Evolutionary conservation across 257 asterid species (phyloP).

Genomic region (Jasminum sambac): DNA sequence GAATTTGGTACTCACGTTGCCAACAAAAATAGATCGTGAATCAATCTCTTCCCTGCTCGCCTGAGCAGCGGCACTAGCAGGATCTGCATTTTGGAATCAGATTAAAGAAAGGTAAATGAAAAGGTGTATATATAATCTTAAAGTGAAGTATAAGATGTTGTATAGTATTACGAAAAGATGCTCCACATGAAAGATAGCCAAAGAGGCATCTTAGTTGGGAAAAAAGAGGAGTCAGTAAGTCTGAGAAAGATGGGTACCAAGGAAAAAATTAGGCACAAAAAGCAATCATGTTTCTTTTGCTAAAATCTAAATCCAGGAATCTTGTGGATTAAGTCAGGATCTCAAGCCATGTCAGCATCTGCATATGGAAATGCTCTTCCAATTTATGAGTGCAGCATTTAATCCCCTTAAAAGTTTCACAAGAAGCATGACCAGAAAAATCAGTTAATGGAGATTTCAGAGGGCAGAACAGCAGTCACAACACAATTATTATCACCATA

Average conservation of each 20-base stretch:
- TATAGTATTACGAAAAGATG: background rate
- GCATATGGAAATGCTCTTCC: background rate
- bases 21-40: slow-evolving; percentile 82
- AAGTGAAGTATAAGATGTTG: background rate
- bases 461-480: background rate
- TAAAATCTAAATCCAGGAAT: background rate
- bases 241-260: background rate
- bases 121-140: background rate
- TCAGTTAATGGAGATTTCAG: background rate
- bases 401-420: background rate
- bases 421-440: background rate
- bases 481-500: too few relatives aligned
- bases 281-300: background rate
- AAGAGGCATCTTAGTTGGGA: background rate
- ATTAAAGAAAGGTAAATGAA: background rate
- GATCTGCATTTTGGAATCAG: slow-evolving; percentile 45
- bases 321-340: background rate
- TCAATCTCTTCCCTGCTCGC: slow-evolving; percentile 87
- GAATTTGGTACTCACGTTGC: slow-evolving; percentile 67
- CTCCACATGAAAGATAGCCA: background rate
- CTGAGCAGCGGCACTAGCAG: slow-evolving; percentile 76
- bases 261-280: background rate
- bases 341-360: background rate
- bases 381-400: background rate
- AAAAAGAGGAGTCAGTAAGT: background rate